phyloP scores from a whole-genome alignment of 2,329 filamentous ascomycete species.

The Fusarium musae region DNA sequence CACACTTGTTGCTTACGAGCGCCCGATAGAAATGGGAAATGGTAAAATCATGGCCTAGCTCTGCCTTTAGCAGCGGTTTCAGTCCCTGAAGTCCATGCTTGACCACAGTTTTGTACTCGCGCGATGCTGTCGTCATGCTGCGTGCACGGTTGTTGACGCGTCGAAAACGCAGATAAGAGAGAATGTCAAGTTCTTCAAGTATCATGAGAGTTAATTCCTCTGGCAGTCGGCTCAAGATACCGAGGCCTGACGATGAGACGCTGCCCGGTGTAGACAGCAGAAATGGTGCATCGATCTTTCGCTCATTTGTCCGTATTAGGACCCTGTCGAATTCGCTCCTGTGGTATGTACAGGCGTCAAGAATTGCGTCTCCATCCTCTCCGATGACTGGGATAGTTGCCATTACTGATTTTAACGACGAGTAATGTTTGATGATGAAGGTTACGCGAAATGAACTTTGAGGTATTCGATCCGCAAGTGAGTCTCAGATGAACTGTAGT shows the following conservation, averaged over 20 bases:
- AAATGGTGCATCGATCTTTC: slow-evolving; percentile 11
- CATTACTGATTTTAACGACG: not conserved
- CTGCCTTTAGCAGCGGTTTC: slow-evolving; percentile 8
- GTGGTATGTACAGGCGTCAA: slow-evolving; percentile 16
- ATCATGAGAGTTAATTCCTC: slow-evolving; percentile 10
- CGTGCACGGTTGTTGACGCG: slow-evolving; percentile 2
- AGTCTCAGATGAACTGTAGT: not conserved
- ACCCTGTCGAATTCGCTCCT: slow-evolving; percentile 14
- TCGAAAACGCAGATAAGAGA: slow-evolving; percentile 12
- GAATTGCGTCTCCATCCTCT: not conserved
- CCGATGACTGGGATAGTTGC: too few relatives aligned
- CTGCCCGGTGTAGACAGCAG: not conserved
- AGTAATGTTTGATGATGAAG: not conserved
- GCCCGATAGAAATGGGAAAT: not conserved
- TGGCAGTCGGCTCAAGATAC: not conserved
- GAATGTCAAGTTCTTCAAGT: slow-evolving; percentile 5
- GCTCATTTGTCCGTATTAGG: not conserved
- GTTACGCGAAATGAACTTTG: not conserved
- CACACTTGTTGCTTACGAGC: not conserved
- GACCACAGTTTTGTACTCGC: not conserved
- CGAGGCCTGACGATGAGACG: not conserved
- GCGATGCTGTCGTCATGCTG: not conserved
- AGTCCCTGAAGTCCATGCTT: slow-evolving; percentile 3
- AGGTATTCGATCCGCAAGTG: not conserved
- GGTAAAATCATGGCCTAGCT: not conserved